Percentiles rank a stretch among this genome's conserved stretches.
Evolutionary conservation across 306 rosid species (phyloP).

Genomic region (Vicia villosa): DNA sequence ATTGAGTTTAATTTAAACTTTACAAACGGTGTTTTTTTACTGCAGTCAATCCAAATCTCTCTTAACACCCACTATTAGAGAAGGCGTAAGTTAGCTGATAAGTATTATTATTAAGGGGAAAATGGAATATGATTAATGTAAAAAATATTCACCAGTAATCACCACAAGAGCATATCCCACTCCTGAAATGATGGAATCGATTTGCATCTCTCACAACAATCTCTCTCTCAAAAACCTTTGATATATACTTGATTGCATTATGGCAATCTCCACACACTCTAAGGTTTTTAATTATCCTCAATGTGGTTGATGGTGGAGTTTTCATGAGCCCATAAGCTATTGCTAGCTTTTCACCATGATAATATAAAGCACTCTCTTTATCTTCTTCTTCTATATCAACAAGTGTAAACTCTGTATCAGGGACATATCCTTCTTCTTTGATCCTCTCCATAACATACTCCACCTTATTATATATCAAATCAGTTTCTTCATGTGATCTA

Average conservation of each 20-base stretch:
- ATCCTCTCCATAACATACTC: conserved; percentile 61
- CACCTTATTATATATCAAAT: conserved; percentile 57
- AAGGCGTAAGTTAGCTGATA: not conserved
- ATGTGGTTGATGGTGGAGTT: conserved; percentile 51
- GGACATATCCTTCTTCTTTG: conserved; percentile 64
- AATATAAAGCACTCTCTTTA: conserved; percentile 61
- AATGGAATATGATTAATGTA: not conserved
- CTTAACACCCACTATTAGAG: not conserved
- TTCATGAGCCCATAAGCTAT: conserved; percentile 62
- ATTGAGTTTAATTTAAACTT: too few species aligned
- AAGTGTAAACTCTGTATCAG: conserved; percentile 69
- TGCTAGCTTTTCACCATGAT: conserved; percentile 73
- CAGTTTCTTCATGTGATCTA: conserved; percentile 61
- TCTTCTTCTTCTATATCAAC: conserved; percentile 71
- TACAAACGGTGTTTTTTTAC: too few species aligned
- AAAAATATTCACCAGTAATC: conserved; percentile 58
- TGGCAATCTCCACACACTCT: conserved; percentile 85
- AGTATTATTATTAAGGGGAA: not conserved
- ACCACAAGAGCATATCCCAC: conserved; percentile 50
- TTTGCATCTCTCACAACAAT: conserved; percentile 77
- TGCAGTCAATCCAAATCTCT: not conserved
- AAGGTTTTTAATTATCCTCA: conserved; percentile 71
- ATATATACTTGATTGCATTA: conserved; percentile 68
- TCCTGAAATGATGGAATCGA: conserved; percentile 73
- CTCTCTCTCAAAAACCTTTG: conserved; percentile 58